phyloP scores from a whole-genome alignment of 2,329 filamentous ascomycete genomes.

The Fusarium pseudograminearum region DNA sequence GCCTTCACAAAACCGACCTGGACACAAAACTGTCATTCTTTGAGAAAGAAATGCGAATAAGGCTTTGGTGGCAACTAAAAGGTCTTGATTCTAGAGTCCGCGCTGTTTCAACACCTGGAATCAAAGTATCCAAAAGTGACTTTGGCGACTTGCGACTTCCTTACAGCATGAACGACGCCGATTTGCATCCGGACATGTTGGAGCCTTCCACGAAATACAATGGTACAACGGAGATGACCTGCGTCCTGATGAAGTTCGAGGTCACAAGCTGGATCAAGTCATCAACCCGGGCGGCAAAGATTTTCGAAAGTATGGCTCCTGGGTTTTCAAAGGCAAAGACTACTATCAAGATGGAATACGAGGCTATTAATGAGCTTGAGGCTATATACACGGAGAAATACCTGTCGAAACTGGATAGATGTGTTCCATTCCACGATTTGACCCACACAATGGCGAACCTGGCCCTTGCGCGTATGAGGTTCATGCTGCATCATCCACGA shows the following conservation, averaged over 20 bases:
- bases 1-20: conserved; percentile 29
- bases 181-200: conserved; percentile 63
- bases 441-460: conserved; percentile 41
- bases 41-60: conserved; percentile 46
- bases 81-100: conserved; percentile 36
- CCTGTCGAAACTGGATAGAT: conserved; percentile 39
- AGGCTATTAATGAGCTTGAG: conserved; percentile 47
- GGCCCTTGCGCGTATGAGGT: conserved; percentile 47
- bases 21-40: conserved; percentile 40
- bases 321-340: conserved; percentile 12
- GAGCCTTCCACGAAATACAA: conserved; percentile 58
- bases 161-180: conserved; percentile 67
- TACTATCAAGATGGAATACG: conserved; percentile 31
- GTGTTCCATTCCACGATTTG: conserved; percentile 48
- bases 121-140: conserved; percentile 13
- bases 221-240: conserved; percentile 69
- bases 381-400: conserved; percentile 42
- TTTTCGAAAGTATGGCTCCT: conserved; percentile 34
- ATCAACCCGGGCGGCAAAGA: conserved; percentile 36
- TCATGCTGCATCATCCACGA: conserved; percentile 49
- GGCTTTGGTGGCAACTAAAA: conserved; percentile 48
- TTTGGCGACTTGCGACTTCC: conserved; percentile 54
- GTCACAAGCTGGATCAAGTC: conserved; percentile 45
- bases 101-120: conserved; percentile 3
- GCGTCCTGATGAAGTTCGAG: conserved; percentile 49